Base-by-base conservation (phyloP, 1,139 yeast species). In the Diutina pseudorugosa region DNA sequence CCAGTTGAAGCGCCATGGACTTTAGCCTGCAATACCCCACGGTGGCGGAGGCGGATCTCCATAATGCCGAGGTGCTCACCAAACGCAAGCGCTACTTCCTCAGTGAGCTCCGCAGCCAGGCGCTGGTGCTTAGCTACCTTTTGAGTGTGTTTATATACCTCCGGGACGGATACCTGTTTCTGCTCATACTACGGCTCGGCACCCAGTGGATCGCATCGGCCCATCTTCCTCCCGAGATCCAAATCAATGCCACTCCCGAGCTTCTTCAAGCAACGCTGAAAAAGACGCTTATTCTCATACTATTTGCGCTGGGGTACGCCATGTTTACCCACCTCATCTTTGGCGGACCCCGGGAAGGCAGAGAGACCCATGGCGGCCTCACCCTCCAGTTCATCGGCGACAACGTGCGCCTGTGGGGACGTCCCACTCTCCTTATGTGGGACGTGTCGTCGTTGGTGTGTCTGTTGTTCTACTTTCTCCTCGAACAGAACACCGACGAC, bases 321-420 rank as follows among this genome's bases (percentile, higher is more conserved):
- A 45, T 45, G 40, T 25, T 45, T 11, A 27, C 5, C 21, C 49
- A 45, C 16, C 21, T 45, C 3, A 18, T 45, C 1, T 45, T 45
- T 45, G 49, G 49, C 1, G 40, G 59, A 66, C 18, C 44, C 6
- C 27, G n/a, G 0, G 14, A 14, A n/a, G 51, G 42, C 8, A 7
- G 23, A 30, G 30, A 33, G 4, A 36, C 7, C 19, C n/a, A 18
- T 36, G 77, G 77, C 0, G 67, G 73, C 2, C 47, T 70, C 50
- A 60, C 73, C 1, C 56, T 73, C 4, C 73, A 72, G 55, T 73
- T 73, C 55, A 71, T 73, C 18, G 78, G 78, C 0, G 78, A 74
- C 54, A 56, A 68, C 45, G 53, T 62, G 12, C 71, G 76, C 1
- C 60, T 65, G 6, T 51, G 62, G 40, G 41, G 65, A 4, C 71